phyloP scores from a whole-genome alignment of 352 stramenopile genomes.

The Thalassiosira delicatula region DNA sequence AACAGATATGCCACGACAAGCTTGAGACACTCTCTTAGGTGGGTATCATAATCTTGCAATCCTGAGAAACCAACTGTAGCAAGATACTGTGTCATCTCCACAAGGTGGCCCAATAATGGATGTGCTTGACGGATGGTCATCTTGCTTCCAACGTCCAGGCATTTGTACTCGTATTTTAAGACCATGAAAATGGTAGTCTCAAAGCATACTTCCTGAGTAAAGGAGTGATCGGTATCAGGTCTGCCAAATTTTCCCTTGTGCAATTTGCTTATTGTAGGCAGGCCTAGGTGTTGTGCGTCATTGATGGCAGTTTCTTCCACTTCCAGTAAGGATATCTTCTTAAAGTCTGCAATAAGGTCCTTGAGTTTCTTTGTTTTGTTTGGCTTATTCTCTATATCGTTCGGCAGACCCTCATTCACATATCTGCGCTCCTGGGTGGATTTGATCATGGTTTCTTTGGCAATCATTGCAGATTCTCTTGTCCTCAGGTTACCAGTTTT shows the following conservation, averaged over 20 bases:
- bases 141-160: neutral
- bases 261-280: neutral
- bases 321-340: no score
- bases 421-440: neutral
- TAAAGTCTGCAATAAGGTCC: no score
- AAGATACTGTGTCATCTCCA: neutral
- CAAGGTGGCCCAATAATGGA: conserved; percentile 7
- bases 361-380: no score
- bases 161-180: neutral
- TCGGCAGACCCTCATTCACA: no score
- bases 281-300: neutral
- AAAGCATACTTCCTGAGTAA: neutral
- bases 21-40: neutral
- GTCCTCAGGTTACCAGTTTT: no score
- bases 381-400: no score
- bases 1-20: neutral
- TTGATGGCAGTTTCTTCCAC: no score
- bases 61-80: neutral
- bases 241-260: conserved; percentile 1
- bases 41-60: neutral
- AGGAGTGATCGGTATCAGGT: neutral
- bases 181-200: neutral
- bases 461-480: neutral
- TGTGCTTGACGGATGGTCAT: neutral
- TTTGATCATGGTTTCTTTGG: neutral